Evolutionary conservation across 228 moss, liverwort and hornwort species (phyloP), one percentile per base, ranked within the genome.

Genomic region (Sphagnum magellanicum): DNA sequence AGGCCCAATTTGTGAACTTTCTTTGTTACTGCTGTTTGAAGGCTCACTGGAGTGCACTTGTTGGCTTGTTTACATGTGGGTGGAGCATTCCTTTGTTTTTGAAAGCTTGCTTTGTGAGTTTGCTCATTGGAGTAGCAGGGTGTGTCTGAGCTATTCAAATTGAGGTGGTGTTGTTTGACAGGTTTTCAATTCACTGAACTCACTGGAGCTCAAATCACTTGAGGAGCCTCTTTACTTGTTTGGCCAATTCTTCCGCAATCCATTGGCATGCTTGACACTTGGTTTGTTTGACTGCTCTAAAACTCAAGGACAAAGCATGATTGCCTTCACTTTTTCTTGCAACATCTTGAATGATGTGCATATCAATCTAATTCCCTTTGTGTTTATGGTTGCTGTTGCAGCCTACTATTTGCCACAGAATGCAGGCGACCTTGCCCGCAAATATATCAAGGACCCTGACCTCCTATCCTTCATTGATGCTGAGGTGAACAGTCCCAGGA

Each of bases 381-480:
- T 55, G 8, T 4, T 55, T 12, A 55, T 55, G 55, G 55, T 66
- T 64, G 32, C 32, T 32, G 64, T 76, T 49, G 12, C 62, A 83
- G 96, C 96, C 58, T 96, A 83, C 59, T 96, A 92, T 75, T 73
- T 92, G 2, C 96, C 96, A 4, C 96, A 91, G 65, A 96, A 96
- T 76, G 92, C 96, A 10, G 96, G 96, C 14, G 96, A 91, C 65
- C 86, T 96, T 71, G 96, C 96, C 0, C 74, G 92, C 57, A 92
- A 86, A 66, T 84, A 88, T 50, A 96, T 96, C 10, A 88, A 87
- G 63, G 89, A 92, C 65, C 67, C 73, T 32, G 74, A 88, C 49
- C 81, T 96, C 66, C 71, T 96, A 66, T 79, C 85, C 0, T 96
- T 92, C 51, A 92, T 96, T 5, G 96, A 96, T 52, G 84, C 96